Evolutionary conservation across 2,329 filamentous ascomycete genomes (phyloP).

Genomic region (Aspergillus sp.): DNA sequence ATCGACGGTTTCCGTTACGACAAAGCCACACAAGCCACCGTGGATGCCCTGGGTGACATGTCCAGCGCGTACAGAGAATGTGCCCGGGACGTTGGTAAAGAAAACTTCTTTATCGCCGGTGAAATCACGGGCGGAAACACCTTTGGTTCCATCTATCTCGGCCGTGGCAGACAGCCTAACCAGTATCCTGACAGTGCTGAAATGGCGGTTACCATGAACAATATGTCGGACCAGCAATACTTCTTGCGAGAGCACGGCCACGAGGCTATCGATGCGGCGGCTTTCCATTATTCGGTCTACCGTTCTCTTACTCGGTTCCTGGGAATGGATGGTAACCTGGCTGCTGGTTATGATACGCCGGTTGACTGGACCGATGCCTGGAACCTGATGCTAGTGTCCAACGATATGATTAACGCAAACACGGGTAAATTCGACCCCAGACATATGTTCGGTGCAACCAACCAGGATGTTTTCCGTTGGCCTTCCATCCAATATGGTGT

Average conservation of each 20-base stretch:
- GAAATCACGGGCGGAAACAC: slow-evolving; percentile 59
- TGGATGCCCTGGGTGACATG: slow-evolving; percentile 55
- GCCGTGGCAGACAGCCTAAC: slow-evolving; percentile 53
- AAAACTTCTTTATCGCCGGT: slow-evolving; percentile 59
- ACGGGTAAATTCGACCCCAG: slow-evolving; percentile 57
- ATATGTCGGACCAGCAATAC: slow-evolving; percentile 35
- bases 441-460: slow-evolving; percentile 58
- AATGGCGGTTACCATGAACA: slow-evolving; percentile 44
- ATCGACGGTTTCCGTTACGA: slow-evolving; percentile 62
- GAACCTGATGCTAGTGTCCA: slow-evolving; percentile 51
- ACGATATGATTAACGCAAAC: slow-evolving; percentile 55
- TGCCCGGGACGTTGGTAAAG: slow-evolving; percentile 50
- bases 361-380: slow-evolving; percentile 51
- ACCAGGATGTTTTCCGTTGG: slow-evolving; percentile 62
- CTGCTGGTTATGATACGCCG: slow-evolving; percentile 48
- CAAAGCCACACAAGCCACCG: slow-evolving; percentile 58
- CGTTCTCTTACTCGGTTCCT: slow-evolving; percentile 56
- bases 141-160: slow-evolving; percentile 56
- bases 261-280: slow-evolving; percentile 52
- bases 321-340: slow-evolving; percentile 52
- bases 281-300: slow-evolving; percentile 60
- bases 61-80: slow-evolving; percentile 52
- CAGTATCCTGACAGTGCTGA: slow-evolving; percentile 45
- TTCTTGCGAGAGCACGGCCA: slow-evolving; percentile 50
- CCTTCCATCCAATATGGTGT: slow-evolving; percentile 53